Evolutionary conservation across 106 monocot genomes (phyloP).

Genomic region (Platanthera guangdongensis): DNA sequence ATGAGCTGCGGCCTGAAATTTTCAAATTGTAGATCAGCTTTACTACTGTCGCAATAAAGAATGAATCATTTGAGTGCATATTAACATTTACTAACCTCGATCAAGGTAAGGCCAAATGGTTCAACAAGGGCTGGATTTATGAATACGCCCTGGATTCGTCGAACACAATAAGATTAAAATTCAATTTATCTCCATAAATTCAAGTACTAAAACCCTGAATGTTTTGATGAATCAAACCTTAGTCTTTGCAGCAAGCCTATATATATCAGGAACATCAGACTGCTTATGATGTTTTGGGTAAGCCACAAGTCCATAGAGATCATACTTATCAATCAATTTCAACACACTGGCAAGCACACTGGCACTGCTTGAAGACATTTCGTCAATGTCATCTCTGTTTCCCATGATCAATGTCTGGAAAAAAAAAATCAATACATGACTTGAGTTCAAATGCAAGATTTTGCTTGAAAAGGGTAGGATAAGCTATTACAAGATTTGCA

Average conservation of each 20-base stretch:
- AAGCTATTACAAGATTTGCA: conserved; percentile 70
- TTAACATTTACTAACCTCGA: conserved; percentile 10
- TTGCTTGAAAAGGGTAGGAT: too few species aligned
- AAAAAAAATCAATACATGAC: not conserved
- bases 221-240: conserved; percentile 24
- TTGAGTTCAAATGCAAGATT: too few species aligned
- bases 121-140: conserved; percentile 22
- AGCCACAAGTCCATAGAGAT: conserved; percentile 87
- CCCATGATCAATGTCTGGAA: conserved; percentile 87
- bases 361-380: conserved; percentile 75
- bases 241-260: conserved; percentile 80
- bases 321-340: conserved; percentile 94
- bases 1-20: conserved; percentile 50
- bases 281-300: conserved; percentile 92
- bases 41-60: too few species aligned
- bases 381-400: conserved; percentile 89
- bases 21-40: not conserved
- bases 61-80: too few species aligned
- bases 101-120: conserved; percentile 21
- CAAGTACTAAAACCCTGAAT: too few species aligned
- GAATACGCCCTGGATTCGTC: conserved; percentile 9
- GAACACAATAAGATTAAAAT: not conserved
- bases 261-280: conserved; percentile 81
- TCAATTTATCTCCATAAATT: not conserved
- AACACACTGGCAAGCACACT: conserved; percentile 72